A percentile compares a stretch with the other conserved stretches of the same genome.
Conservation (phyloP, 305 asterid genomes). For the Solanum hybrid region DNA sequence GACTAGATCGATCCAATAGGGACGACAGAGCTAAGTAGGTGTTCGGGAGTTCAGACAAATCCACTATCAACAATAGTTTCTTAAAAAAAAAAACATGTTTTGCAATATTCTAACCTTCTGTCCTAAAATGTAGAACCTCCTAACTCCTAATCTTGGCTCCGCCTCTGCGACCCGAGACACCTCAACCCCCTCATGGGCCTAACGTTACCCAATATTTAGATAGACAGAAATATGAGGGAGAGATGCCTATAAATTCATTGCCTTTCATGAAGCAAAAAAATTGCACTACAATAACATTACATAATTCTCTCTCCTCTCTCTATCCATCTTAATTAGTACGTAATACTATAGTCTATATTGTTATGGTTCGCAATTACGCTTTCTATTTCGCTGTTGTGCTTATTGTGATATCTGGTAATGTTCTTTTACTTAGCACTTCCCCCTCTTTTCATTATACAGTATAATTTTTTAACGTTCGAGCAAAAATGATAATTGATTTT, state of each 20-base stretch:
- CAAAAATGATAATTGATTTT: background rate
- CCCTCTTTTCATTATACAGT: background rate
- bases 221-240: background rate
- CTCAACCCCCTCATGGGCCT: too few relatives aligned
- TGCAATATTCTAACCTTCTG: too few relatives aligned
- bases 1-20: too few relatives aligned
- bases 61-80: too few relatives aligned
- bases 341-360: background rate
- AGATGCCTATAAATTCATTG: background rate
- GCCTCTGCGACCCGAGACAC: too few relatives aligned
- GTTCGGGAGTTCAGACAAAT: too few relatives aligned
- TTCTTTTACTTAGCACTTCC: background rate
- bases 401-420: background rate
- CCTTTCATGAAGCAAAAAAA: background rate
- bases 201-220: too few relatives aligned
- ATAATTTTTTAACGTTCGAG: background rate
- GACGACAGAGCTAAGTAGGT: too few relatives aligned
- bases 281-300: background rate
- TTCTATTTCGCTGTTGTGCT: background rate
- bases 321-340: too few relatives aligned
- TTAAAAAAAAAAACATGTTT: too few relatives aligned
- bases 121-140: too few relatives aligned
- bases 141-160: too few relatives aligned
- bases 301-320: background rate
- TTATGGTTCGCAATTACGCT: background rate